Evolutionary conservation across 2,329 filamentous ascomycete genomes (phyloP), one percentile per base, ranked within the genome.

Genomic region (Fusarium liriodendri): DNA sequence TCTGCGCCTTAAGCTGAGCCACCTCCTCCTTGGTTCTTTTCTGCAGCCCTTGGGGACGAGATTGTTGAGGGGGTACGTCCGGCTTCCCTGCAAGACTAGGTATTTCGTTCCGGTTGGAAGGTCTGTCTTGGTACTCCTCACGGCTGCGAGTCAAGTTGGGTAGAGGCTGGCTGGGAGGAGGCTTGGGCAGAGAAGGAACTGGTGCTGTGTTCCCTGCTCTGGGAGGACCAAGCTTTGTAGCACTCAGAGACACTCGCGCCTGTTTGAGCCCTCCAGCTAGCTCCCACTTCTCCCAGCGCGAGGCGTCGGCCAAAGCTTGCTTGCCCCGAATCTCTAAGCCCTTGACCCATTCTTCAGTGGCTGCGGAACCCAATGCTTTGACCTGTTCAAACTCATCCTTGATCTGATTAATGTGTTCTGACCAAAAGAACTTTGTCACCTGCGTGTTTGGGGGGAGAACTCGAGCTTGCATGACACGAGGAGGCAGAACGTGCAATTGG

Each of bases 291-390:
- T 95, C 94, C 92, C 93, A 96, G 59, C 92, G 89, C 32, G 89
- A 87, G 33, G 89, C 87, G 79, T 93, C 90, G 13, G 85, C 86
- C 75, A 90, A 88, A 58, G 86, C 83, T 67, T 90, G 86, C 75
- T 89, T 89, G 11, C 93, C 92, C 67, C 89, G 87, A 32, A 84
- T 84, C 50, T 91, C 88, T 5, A 97, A 87, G 11, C 94, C 94
- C 82, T 95, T 95, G 33, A 91, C 85, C 94, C 94, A 97, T 80
- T 95, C 94, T 75, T 94, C 92, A 5, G 89, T 88, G 13, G 92
- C 89, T 47, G 91, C 91, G 52, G 87, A 77, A n/a, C 94, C 93
- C 74, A 94, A 87, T n/a, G 85, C 82, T 75, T 90, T 89, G 63
- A 91, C 93, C 6, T 89, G 85, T 50, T 89, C 84, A 74, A 94